Conservation (phyloP, 2,329 filamentous ascomycete species). For the Chaetomium olivaceum region DNA sequence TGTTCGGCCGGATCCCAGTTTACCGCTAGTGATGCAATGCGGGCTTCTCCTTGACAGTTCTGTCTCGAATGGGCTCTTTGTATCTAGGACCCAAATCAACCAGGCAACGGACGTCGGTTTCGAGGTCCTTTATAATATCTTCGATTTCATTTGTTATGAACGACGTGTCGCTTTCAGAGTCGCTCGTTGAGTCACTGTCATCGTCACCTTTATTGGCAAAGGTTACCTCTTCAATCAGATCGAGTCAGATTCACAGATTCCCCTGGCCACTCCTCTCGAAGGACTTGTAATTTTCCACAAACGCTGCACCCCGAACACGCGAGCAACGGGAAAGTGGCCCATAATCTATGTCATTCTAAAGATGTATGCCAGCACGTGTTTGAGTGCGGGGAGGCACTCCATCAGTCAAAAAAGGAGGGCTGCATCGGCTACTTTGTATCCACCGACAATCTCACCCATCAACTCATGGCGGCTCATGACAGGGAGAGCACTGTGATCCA, state of each 20-base stretch:
- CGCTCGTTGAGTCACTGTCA: not conserved
- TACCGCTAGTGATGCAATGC: not conserved
- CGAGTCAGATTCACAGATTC: conserved; percentile 2
- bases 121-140: not conserved
- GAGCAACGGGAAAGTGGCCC: not conserved
- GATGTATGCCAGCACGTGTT: conserved; percentile 13
- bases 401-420: conserved; percentile 4
- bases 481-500: conserved; percentile 9
- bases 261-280: not conserved
- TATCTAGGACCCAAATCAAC: conserved; percentile 3
- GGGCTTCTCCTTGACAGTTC: not conserved
- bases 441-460: conserved; percentile 8
- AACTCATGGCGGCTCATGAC: conserved; percentile 4
- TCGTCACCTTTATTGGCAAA: not conserved
- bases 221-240: not conserved
- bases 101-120: conserved; percentile 8
- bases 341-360: conserved; percentile 4
- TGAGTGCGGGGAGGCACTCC: not conserved
- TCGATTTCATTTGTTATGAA: not conserved
- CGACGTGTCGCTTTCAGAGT: not conserved
- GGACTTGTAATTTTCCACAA: not conserved
- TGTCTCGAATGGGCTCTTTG: conserved; percentile 10
- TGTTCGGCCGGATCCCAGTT: not conserved
- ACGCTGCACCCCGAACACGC: not conserved
- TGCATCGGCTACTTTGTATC: conserved; percentile 5